Base-by-base conservation (phyloP, 495 filamentous ascomycete genomes). In the Chaetomium fimeti region DNA sequence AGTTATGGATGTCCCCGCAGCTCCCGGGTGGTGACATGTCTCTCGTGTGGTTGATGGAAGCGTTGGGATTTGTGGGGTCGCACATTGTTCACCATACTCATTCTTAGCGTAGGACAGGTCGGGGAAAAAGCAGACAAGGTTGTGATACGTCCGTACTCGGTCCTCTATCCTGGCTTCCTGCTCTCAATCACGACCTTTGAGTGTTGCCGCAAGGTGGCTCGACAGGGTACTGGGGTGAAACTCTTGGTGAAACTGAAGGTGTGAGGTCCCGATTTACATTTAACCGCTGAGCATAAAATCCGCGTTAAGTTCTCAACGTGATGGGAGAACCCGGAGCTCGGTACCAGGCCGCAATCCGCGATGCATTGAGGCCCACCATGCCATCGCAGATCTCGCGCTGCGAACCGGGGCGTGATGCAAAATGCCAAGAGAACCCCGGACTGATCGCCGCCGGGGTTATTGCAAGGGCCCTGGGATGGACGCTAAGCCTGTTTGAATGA, bases 301-400 rank as follows among this genome's bases (percentile, higher is more conserved):
- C 7, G 32, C 8, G 32, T 36, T 36, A 36, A 36, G 32, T 5
- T 36, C 32, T 36, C 12, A 36, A 9, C 32, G 12, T 36, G 48
- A 51, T 15, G 48, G 48, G 48, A 51, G 15, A 51, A 51, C 48
- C 48, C 16, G 48, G 48, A 27, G 25, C 48, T 51, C 48, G 48
- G 48, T 51, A 51, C 48, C 48, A 51, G n/a, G 2, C 32, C 12
- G 32, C 32, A 36, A n/a, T 20, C 43, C 43, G 8, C 2, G n/a
- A 47, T 22, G 7, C 15, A 11, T 51, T 20, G 48, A 25, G 22
- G 22, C 9, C 22, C 48, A 51, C 22, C 48, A 22, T 24, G 24
- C 22, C 48, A 51, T 24, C 22, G 48, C 48, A 51, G 48, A 25
- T 51, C 22, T 27, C 3, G 43, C 16, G 16, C 16, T 43, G 40